Evolutionary conservation across 1,139 yeast species (phyloP), one percentile per base, ranked within the genome.

Genomic region (Magnusiomyces fungicola): DNA sequence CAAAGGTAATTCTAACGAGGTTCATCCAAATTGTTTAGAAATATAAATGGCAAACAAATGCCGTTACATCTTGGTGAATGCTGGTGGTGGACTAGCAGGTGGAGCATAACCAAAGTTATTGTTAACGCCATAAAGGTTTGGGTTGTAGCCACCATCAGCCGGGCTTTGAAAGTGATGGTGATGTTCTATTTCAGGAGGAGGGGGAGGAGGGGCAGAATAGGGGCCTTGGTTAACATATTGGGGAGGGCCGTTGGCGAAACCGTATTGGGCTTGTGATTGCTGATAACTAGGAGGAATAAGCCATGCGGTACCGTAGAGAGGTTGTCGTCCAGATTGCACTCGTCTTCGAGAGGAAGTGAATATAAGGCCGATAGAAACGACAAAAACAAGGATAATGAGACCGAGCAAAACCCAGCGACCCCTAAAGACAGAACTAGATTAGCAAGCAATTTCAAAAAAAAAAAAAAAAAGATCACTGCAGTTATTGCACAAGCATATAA

Each of bases 201-300:
- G 16, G 6, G 7, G 34, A n/a, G 10, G 34, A 32, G 7, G 4
- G 34, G 10, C 4, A 14, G 41, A 7, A 37, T 22, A 6, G 18
- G 5, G 18, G 39, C 12, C 16, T 3, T 38, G 42, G 29, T 40
- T 40, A 33, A 16, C 25, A 40, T 14, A 12, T 16, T 16, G 43
- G 43, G 16, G 43, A 33, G 25, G 43, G 43, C 12, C 3, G 33
- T 16, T 19, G 12, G 19, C 10, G 16, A 10, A 12, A 6, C 73
- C 72, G 58, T 81, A 79, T 51, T 79, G 82, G 50, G 71, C 72
- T 59, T 85, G 88, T 2, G 92, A 78, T 60, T 83, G 92, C 53
- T 74, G 67, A 63, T 89, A 88, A n/a, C 84, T 74, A 0, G 96
- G 96, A 3, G 96, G 96, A 0, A 95, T 83, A 74, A 89, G 77